Evolutionary conservation across 1,284 basidiomycete genomes (phyloP).

Genomic region (Chalciporus sp.): DNA sequence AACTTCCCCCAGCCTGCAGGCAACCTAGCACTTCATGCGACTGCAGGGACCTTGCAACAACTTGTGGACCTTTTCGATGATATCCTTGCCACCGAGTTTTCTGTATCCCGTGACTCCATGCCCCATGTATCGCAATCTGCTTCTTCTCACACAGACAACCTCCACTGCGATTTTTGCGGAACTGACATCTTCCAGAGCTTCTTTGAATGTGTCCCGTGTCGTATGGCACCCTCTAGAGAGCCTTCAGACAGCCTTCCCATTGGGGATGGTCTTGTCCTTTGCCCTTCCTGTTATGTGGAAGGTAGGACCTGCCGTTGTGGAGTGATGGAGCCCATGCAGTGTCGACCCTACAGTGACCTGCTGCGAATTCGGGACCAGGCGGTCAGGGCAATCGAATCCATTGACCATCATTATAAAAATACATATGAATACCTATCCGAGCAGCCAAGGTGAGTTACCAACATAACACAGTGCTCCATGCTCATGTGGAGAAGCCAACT

Average conservation of each 20-base stretch:
- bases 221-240: slow-evolving; percentile 15
- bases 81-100: slow-evolving; percentile 59
- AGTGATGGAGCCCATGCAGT: slow-evolving; percentile 60
- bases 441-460: slow-evolving; percentile 24
- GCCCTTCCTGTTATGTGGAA: slow-evolving; percentile 72
- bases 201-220: slow-evolving; percentile 63
- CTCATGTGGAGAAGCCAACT: slow-evolving; percentile 28
- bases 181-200: slow-evolving; percentile 78
- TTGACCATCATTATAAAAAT: slow-evolving; percentile 35
- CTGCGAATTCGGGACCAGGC: slow-evolving; percentile 45
- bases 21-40: neutral
- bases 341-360: slow-evolving; percentile 44
- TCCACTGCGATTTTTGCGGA: slow-evolving; percentile 76
- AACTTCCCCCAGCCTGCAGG: slow-evolving; percentile 1
- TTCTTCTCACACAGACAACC: slow-evolving; percentile 24
- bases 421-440: slow-evolving; percentile 20
- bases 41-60: slow-evolving; percentile 21
- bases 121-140: slow-evolving; percentile 27
- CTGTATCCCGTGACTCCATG: slow-evolving; percentile 37
- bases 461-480: neutral
- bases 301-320: slow-evolving; percentile 67
- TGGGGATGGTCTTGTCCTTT: slow-evolving; percentile 55
- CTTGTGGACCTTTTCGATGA: slow-evolving; percentile 58
- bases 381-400: slow-evolving; percentile 33
- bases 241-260: slow-evolving; percentile 23